These are phyloP conservation scores for Theileria annulata DNA, from an alignment of 169 alveolate genomes.

Conservation along the genomic window DNA sequence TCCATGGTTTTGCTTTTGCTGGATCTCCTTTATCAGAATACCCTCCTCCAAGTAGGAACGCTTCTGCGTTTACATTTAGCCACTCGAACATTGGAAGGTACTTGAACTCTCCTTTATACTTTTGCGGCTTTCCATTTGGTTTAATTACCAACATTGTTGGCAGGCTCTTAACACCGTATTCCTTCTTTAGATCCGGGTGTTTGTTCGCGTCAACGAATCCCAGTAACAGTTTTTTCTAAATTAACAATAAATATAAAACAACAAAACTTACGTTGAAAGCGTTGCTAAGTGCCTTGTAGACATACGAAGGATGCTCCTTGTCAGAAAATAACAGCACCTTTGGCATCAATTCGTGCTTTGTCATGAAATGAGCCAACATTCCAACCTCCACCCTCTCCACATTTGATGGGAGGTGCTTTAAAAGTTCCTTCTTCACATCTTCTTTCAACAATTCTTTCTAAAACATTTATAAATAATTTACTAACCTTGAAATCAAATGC, in stretches of 20 bases:
- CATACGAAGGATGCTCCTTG: constrained; percentile 71
- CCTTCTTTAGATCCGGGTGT: constrained; percentile 76
- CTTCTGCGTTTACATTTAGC: constrained; percentile 93
- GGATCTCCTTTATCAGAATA: constrained; percentile 78
- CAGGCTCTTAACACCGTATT: constrained; percentile 83
- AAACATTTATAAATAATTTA: not conserved
- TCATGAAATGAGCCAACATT: constrained; percentile 67
- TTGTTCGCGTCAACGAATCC: constrained; percentile 72
- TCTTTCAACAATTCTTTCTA: constrained; percentile 43
- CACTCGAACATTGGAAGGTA: constrained; percentile 88
- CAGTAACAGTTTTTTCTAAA: constrained; percentile 60
- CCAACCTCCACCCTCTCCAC: constrained; percentile 68
- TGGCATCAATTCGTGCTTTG: constrained; percentile 74
- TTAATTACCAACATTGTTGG: constrained; percentile 87
- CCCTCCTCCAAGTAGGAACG: constrained; percentile 94
- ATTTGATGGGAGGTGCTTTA: constrained; percentile 68
- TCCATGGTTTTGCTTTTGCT: constrained; percentile 86
- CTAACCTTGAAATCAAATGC: constrained; percentile 64
- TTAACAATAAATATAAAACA: too few species aligned
- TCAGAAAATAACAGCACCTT: constrained; percentile 73
- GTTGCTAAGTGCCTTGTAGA: constrained; percentile 72
- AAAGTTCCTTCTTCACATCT: constrained; percentile 39
- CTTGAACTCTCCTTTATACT: constrained; percentile 88
- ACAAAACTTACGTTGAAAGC: constrained; percentile 65
- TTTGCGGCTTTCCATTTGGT: constrained; percentile 77